These are phyloP conservation scores for Aureobasidium sp. DNA, from an alignment of 2,329 filamentous ascomycete genomes.

Conservation along the genomic window DNA sequence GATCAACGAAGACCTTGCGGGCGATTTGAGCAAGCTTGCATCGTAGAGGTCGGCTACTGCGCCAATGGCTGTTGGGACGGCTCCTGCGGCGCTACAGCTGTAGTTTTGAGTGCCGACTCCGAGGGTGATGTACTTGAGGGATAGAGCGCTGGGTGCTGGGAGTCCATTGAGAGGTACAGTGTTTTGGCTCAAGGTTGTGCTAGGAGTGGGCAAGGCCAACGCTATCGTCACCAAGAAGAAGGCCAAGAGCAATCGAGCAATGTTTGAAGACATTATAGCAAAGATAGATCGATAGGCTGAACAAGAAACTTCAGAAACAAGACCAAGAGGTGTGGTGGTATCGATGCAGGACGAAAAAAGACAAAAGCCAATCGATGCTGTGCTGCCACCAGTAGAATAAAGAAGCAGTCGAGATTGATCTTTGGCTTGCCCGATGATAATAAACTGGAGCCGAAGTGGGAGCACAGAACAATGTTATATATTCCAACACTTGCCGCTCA, in stretches of 20 bases:
- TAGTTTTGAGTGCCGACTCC: slow-evolving; percentile 65
- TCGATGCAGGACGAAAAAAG: neutral
- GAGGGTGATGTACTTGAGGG: slow-evolving; percentile 43
- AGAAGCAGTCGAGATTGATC: neutral
- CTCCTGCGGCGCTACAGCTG: slow-evolving; percentile 43
- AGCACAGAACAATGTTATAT: slow-evolving; percentile 4
- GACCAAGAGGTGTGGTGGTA: neutral
- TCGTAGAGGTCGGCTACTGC: slow-evolving; percentile 41
- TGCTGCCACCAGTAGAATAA: neutral
- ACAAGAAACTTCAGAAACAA: neutral
- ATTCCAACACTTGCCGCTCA: neutral
- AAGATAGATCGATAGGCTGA: neutral
- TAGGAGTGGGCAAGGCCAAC: neutral
- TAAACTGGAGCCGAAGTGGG: neutral
- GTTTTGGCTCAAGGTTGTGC: neutral
- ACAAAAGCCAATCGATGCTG: slow-evolving; percentile 1
- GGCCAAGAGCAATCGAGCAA: neutral
- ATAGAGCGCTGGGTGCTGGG: neutral
- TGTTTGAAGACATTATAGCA: neutral
- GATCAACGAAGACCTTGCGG: slow-evolving; percentile 14
- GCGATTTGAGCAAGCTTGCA: slow-evolving; percentile 34
- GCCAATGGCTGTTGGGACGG: slow-evolving; percentile 36
- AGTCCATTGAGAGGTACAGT: slow-evolving; percentile 13
- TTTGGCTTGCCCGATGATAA: neutral
- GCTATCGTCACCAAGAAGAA: neutral